phyloP scores from a whole-genome alignment of 2,329 filamentous ascomycete genomes.

The Pseudogymnoascus sp. region DNA sequence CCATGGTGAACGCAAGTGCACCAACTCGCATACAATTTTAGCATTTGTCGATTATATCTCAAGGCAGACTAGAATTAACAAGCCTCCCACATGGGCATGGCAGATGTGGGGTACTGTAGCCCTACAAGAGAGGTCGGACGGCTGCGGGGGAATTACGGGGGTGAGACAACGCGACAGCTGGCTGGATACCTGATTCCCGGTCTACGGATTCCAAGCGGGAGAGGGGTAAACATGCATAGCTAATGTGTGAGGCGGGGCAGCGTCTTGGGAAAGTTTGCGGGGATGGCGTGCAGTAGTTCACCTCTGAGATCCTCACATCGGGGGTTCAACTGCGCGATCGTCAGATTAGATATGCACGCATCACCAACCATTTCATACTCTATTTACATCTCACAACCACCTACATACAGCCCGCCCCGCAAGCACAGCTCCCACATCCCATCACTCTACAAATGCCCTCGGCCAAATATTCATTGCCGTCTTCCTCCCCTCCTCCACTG shows the following conservation, averaged over 20 bases:
- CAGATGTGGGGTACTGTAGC: not conserved
- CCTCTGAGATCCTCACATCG: not conserved
- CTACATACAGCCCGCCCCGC: not conserved
- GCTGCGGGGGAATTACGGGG: not conserved
- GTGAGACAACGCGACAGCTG: not conserved
- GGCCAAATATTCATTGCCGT: conserved; percentile 41
- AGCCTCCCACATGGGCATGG: not conserved
- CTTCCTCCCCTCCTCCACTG: conserved; percentile 34
- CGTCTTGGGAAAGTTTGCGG: not conserved
- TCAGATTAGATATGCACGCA: not conserved
- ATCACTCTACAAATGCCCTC: conserved; percentile 2
- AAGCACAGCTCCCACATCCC: not conserved
- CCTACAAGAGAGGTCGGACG: not conserved
- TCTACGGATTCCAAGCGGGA: not conserved
- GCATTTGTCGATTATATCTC: not conserved
- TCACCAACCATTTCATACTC: not conserved
- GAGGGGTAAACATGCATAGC: not conserved
- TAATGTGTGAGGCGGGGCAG: not conserved
- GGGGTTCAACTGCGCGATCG: not conserved
- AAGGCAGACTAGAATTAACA: not conserved
- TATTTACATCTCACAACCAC: not conserved
- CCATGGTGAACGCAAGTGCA: not conserved
- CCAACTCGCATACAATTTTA: not conserved
- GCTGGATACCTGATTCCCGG: not conserved
- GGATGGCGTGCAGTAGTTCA: not conserved